Evolutionary conservation across 163 green algal genomes (phyloP), one percentile per base, ranked within the genome.

Genomic region (Picocystis sp.): DNA sequence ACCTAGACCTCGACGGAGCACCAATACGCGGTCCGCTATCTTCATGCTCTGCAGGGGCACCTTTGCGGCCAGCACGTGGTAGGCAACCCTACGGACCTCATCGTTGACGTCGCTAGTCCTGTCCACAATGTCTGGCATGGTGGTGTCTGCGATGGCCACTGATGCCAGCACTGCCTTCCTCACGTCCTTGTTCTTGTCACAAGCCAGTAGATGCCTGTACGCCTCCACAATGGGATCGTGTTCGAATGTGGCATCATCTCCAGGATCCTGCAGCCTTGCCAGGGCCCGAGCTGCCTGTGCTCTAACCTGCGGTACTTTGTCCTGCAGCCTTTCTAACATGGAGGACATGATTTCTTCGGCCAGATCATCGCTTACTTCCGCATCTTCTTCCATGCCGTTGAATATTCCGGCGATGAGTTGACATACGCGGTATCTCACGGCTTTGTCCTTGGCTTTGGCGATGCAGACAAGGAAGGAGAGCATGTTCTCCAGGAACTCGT

Each of bases 211-310:
- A 12, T 25, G 23, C 13, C 49, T 24, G 22, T 62, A 66, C 13
- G 34, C 33, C 6, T 15, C 42, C 11, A 50, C 56, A 34, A 66
- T 56, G 1, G 21, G 29, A 44, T 56, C 45, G 10, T 66, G 24
- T 11, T 22, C 34, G 47, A 66, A 66, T 34, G 58, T 44, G 52
- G 61, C 33, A 58, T 65, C 53, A 23, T 73, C 63, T 33, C 69
- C 76, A 19, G 66, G 66, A 35, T 79, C 56, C 23, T 69, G 66
- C 14, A 85, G 60, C 21, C 72, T 57, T 2, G 54, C 46, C 8
- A 85, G 62, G 43, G 70, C 72, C 2, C 62, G 43, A 11, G 63
- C 67, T 22, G 77, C 77, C n/a, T 73, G 65, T 2, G 65, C 66
- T 11, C 75, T 62, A 12, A 85, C 66, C 12, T 38, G 47, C 3